These are phyloP conservation scores for Coniferiporia weirii DNA, from an alignment of 1,284 basidiomycete species.

Conservation along the genomic window DNA sequence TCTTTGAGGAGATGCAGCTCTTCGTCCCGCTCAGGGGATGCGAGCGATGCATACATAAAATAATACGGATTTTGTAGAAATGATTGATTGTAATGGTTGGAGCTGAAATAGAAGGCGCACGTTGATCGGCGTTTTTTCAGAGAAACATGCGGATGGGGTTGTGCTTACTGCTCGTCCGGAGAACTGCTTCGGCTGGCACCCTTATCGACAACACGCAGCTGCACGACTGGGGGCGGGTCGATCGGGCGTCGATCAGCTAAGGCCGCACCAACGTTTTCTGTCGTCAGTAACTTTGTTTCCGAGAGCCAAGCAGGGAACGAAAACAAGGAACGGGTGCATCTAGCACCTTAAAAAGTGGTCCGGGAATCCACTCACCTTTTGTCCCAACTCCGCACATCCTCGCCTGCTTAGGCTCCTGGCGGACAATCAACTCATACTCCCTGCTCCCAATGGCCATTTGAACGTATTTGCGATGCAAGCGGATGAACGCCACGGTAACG, in stretches of 20 bases:
- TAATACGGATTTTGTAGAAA: slow-evolving; percentile 89
- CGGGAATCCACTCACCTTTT: slow-evolving; percentile 45
- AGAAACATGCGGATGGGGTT: slow-evolving; percentile 15
- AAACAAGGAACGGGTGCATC: slow-evolving; percentile 4
- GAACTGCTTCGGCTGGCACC: slow-evolving; percentile 33
- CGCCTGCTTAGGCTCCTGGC: slow-evolving; percentile 87
- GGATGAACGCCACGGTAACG: neutral
- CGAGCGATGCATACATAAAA: slow-evolving; percentile 89
- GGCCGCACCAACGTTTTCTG: neutral
- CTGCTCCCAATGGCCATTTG: slow-evolving; percentile 35
- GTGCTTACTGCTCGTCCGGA: slow-evolving; percentile 19
- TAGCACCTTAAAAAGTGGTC: too few relatives aligned
- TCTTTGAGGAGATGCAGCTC: slow-evolving; percentile 93
- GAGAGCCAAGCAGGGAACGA: slow-evolving; percentile 8
- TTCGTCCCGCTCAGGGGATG: slow-evolving; percentile 84
- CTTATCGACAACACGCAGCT: slow-evolving; percentile 81
- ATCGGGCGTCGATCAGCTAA: slow-evolving; percentile 89
- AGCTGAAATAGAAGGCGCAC: neutral
- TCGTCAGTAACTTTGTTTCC: neutral
- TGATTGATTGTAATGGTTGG: slow-evolving; percentile 35
- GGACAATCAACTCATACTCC: slow-evolving; percentile 77
- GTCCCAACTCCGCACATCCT: slow-evolving; percentile 92
- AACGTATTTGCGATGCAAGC: neutral
- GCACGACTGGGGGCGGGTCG: slow-evolving; percentile 95
- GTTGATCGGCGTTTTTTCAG: neutral